These are phyloP conservation scores for Tolypocladium ophioglossoides DNA, from an alignment of 2,329 filamentous ascomycete species.

Conservation along the genomic window DNA sequence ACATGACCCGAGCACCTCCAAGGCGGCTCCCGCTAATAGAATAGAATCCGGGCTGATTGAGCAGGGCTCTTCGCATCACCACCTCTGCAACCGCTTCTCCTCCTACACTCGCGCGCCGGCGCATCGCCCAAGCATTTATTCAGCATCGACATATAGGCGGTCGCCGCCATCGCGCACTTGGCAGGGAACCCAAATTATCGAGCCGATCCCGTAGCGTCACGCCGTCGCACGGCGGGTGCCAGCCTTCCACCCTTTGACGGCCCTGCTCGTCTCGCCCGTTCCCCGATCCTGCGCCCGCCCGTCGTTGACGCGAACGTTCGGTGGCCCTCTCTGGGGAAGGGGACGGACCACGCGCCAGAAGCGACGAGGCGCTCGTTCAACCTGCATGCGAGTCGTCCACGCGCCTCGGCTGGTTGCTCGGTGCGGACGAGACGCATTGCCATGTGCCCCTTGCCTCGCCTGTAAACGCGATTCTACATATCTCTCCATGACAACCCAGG, in stretches of 20 bases:
- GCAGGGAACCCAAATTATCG: neutral
- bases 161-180: neutral
- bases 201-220: neutral
- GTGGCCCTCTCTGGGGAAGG: neutral
- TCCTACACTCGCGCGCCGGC: neutral
- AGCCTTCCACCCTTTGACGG: neutral
- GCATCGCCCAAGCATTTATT: neutral
- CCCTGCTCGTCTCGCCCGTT: neutral
- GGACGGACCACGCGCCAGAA: neutral
- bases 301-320: neutral
- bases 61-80: neutral
- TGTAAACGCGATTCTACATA: conserved; percentile 4
- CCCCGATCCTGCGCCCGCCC: neutral
- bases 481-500: conserved; percentile 9
- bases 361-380: neutral
- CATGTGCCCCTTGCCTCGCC: conserved; percentile 9
- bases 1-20: conserved; percentile 19
- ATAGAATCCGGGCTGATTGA: neutral
- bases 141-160: neutral
- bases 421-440: conserved; percentile 11
- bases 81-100: neutral
- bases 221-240: neutral
- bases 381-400: conserved; percentile 3
- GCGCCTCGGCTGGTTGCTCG: conserved; percentile 9
- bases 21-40: neutral